Evolutionary conservation across 805 yeast genomes (phyloP).

Genomic region (Kregervanrija delftensis): DNA sequence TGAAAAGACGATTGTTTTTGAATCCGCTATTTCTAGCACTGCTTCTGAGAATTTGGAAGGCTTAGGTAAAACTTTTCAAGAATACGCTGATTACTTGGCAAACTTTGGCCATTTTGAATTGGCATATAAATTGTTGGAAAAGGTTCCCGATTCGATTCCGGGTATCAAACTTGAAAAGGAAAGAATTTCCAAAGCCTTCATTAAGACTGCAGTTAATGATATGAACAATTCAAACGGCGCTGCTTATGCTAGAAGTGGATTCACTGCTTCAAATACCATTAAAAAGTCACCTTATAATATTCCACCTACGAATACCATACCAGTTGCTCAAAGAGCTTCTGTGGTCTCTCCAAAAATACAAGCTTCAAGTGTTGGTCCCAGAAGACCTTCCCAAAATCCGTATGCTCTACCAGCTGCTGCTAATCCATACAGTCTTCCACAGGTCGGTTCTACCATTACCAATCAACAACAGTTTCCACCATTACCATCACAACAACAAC

Average conservation of each 20-base stretch:
- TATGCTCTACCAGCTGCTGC: conserved; percentile 3
- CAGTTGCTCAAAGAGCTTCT: not conserved
- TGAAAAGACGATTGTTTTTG: conserved; percentile 75
- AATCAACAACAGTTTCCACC: not conserved
- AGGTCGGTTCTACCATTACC: not conserved
- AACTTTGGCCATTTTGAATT: conserved; percentile 78
- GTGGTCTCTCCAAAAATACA: too few species aligned
- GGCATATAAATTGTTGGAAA: conserved; percentile 61
- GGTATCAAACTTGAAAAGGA: conserved; percentile 70
- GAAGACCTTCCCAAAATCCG: not conserved
- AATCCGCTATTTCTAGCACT: conserved; percentile 39
- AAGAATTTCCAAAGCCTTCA: conserved; percentile 64
- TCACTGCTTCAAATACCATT: conserved; percentile 5
- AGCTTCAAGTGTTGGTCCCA: too few species aligned
- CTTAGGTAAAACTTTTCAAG: conserved; percentile 60
- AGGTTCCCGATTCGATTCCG: conserved; percentile 69
- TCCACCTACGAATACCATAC: conserved; percentile 4
- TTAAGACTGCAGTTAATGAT: conserved; percentile 14
- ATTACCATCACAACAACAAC: not conserved
- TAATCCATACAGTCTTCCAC: conserved; percentile 16
- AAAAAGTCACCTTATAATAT: conserved; percentile 1
- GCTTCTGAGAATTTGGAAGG: conserved; percentile 39
- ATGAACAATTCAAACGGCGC: conserved; percentile 8
- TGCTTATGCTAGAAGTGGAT: conserved; percentile 9
- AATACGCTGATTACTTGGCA: conserved; percentile 74